These are phyloP conservation scores for Schrenkiella parvula DNA, from an alignment of 345 rosid species.

Conservation along the genomic window DNA sequence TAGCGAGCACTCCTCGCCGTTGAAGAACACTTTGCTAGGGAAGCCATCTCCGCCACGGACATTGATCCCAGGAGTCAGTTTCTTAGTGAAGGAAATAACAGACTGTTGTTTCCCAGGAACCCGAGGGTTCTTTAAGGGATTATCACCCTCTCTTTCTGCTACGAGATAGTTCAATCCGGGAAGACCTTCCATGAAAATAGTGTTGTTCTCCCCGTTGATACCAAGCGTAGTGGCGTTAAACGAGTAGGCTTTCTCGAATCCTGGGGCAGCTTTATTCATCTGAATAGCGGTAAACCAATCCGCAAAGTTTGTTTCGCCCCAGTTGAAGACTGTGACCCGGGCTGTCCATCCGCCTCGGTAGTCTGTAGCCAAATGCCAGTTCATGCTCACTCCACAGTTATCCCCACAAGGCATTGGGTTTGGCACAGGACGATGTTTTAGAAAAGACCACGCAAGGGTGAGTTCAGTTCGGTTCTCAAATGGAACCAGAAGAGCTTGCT, in stretches of 20 bases:
- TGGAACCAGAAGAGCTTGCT: slow-evolving; percentile 71
- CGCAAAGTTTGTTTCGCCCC: slow-evolving; percentile 69
- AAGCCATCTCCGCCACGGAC: slow-evolving; percentile 77
- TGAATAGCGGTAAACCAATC: slow-evolving; percentile 86
- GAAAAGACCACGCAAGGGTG: slow-evolving; percentile 59
- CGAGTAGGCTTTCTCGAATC: slow-evolving; percentile 75
- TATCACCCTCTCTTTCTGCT: slow-evolving; percentile 54
- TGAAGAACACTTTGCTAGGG: slow-evolving; percentile 88
- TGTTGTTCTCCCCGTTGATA: slow-evolving; percentile 42
- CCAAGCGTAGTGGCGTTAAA: slow-evolving; percentile 52
- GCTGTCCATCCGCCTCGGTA: slow-evolving; percentile 82
- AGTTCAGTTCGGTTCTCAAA: slow-evolving; percentile 73
- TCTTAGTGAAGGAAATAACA: slow-evolving; percentile 85
- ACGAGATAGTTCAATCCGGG: slow-evolving; percentile 71
- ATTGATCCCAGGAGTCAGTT: slow-evolving; percentile 59
- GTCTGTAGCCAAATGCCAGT: slow-evolving; percentile 88
- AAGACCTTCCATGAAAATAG: slow-evolving; percentile 73
- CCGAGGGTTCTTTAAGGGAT: slow-evolving; percentile 61
- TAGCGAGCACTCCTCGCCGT: slow-evolving; percentile 88
- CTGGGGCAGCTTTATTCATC: slow-evolving; percentile 62
- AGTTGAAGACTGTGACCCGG: slow-evolving; percentile 82
- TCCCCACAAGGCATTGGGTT: slow-evolving; percentile 90
- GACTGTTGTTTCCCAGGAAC: slow-evolving; percentile 90
- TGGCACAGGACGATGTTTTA: slow-evolving; percentile 56
- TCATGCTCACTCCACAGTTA: slow-evolving; percentile 91